These are phyloP conservation scores for Fusarium paranaense DNA, from an alignment of 2,329 filamentous ascomycete species.

Conservation along the genomic window DNA sequence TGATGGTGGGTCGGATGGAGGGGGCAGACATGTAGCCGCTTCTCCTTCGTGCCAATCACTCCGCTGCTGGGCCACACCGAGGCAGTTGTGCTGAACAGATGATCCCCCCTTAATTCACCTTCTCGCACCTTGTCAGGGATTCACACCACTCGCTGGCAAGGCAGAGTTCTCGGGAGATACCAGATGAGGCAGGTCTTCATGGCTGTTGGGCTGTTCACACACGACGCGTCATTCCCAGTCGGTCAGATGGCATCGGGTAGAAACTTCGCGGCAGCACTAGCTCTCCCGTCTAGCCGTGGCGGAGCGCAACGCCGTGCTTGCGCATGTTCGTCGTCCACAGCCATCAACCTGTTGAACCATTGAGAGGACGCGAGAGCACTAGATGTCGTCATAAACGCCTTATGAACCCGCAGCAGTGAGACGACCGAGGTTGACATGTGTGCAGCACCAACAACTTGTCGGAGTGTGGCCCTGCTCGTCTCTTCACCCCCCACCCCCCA, in stretches of 20 bases:
- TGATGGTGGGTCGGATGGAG: too few relatives aligned
- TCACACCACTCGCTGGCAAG: too few relatives aligned
- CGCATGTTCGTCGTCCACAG: neutral
- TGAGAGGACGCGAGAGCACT: neutral
- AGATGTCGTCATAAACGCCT: slow-evolving; percentile 7
- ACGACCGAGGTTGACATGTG: neutral
- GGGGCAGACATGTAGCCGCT: too few relatives aligned
- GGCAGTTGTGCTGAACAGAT: too few relatives aligned
- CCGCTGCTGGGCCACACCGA: too few relatives aligned
- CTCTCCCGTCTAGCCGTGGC: slow-evolving; percentile 9
- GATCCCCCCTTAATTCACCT: too few relatives aligned
- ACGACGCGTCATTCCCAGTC: neutral
- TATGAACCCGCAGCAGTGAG: slow-evolving; percentile 1
- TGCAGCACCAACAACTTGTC: neutral
- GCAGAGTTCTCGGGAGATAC: too few relatives aligned
- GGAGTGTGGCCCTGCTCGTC: neutral
- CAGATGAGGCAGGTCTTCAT: too few relatives aligned
- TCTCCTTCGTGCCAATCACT: too few relatives aligned
- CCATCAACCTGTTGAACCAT: slow-evolving; percentile 3
- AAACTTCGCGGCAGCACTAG: slow-evolving; percentile 5
- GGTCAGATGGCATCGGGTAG: neutral
- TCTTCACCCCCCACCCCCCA: neutral
- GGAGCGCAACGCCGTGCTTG: neutral
- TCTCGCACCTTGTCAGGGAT: too few relatives aligned
- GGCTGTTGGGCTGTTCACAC: too few relatives aligned